Percentiles rank a stretch among this genome's conserved stretches.
Conservation (phyloP, 306 rosid species). For the Trifolium pratense region DNA sequence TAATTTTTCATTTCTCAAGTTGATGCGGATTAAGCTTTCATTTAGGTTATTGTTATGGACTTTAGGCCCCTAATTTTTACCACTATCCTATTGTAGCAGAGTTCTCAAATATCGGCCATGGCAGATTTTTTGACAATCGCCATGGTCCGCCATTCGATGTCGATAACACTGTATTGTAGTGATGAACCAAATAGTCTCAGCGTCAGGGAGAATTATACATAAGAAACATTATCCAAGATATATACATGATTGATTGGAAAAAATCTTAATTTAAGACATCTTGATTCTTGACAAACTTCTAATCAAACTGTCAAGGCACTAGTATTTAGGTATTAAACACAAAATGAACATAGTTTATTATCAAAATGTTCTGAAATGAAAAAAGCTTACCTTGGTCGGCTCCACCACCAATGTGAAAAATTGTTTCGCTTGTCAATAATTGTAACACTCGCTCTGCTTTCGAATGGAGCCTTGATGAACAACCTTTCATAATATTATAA, state of each 20-base stretch:
- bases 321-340: neutral
- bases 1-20: no score
- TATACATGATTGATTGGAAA: neutral
- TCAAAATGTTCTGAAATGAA: constrained; percentile 13
- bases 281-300: neutral
- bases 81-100: no score
- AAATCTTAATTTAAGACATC: neutral
- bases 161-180: neutral
- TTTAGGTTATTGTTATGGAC: no score
- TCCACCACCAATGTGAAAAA: constrained; percentile 50
- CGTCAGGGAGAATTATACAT: neutral
- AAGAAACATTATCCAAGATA: neutral
- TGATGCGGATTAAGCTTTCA: no score
- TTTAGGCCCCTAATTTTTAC: no score
- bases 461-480: constrained; percentile 84
- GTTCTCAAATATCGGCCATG: no score
- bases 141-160: neutral
- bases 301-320: neutral
- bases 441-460: constrained; percentile 74
- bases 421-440: constrained; percentile 57
- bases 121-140: no score
- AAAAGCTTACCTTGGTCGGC: constrained; percentile 27
- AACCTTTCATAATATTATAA: constrained; percentile 68
- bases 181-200: neutral
- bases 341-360: neutral